These are phyloP conservation scores for Asterophora lycoperdoides DNA, from an alignment of 768 basidiomycete species.

Conservation along the genomic window DNA sequence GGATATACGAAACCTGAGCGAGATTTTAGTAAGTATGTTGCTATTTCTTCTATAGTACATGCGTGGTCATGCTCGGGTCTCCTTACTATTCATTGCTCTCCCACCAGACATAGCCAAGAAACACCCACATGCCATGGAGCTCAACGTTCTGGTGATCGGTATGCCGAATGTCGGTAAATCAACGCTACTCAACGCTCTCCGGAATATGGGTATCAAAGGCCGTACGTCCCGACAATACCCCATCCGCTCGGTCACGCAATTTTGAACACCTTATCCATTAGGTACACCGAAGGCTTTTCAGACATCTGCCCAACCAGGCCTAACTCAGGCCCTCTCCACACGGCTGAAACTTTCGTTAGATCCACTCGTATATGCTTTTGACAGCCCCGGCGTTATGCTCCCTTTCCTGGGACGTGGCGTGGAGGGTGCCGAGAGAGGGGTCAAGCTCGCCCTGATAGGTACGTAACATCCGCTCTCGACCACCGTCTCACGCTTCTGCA, in stretches of 20 bases:
- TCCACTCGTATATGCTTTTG: constrained; percentile 88
- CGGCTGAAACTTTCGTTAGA: constrained; percentile 78
- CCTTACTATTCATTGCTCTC: constrained; percentile 6
- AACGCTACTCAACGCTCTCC: constrained; percentile 84
- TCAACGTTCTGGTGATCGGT: constrained; percentile 90
- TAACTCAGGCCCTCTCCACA: constrained; percentile 86
- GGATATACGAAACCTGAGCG: constrained; percentile 61
- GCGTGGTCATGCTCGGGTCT: neutral
- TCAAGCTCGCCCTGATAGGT: constrained; percentile 94
- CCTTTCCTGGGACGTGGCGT: constrained; percentile 87
- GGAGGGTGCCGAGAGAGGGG: constrained; percentile 83
- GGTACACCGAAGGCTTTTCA: constrained; percentile 84
- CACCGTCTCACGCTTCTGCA: constrained; percentile 30
- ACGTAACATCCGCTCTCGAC: constrained; percentile 39
- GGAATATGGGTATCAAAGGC: constrained; percentile 82
- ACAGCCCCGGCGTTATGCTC: constrained; percentile 96
- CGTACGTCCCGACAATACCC: constrained; percentile 44
- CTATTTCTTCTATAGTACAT: constrained; percentile 12
- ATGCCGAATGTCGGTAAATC: constrained; percentile 99
- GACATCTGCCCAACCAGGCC: constrained; percentile 85
- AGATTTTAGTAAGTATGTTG: constrained; percentile 71
- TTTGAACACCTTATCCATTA: constrained; percentile 23
- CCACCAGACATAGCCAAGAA: constrained; percentile 61
- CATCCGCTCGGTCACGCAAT: constrained; percentile 6
- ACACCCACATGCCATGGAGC: constrained; percentile 65